Base-by-base conservation (phyloP, 768 basidiomycete species). In the Asterophora parasitica region DNA sequence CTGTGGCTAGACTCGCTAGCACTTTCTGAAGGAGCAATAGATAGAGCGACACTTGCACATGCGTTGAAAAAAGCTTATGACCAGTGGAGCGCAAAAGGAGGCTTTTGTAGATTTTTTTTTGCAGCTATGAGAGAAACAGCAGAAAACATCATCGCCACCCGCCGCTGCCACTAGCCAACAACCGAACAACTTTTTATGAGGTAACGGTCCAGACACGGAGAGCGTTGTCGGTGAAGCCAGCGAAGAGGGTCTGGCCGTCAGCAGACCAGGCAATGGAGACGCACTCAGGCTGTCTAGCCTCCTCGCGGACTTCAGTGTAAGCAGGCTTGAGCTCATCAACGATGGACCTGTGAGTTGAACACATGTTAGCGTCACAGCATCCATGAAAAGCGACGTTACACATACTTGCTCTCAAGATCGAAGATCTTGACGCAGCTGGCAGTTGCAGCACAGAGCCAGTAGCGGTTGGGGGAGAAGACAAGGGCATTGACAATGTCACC, bases 361-460 rank as follows among this genome's bases (percentile, higher is more conserved):
- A 39, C 5, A 35, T 38, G 43, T 45, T 23, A 39, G 54, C 26
- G 41, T 8, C 46, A 19, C n/a, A 4, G 12, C 36, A 13, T 33
- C 12, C 40, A 16, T 10, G 10, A 20, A 46, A n/a, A 0, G 16
- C 1, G 15, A 30, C 15, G 13, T 40, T 3, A 9, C 13, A 84
- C 91, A 64, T 59, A 92, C 92, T 97, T 98, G 86, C 88, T 91
- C 84, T 99, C 95, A 40, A 99, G 79, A 70, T 99, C 96, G 65
- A 98, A 99, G 71, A 99, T 98, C 77, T 98, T 98, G 73, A 98
- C 89, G 67, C 90, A 92, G 67, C 85, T 91, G 54, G 91, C 82
- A 55, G 96, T 98, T 55, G 96, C 96, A 60, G 96, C 96, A 67
- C 96, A 99, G 56, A 99, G 77, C 96, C 96, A 99, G 88, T 99